phyloP scores from a whole-genome alignment of 2,329 filamentous ascomycete species.

The Karstenula rhodostoma region DNA sequence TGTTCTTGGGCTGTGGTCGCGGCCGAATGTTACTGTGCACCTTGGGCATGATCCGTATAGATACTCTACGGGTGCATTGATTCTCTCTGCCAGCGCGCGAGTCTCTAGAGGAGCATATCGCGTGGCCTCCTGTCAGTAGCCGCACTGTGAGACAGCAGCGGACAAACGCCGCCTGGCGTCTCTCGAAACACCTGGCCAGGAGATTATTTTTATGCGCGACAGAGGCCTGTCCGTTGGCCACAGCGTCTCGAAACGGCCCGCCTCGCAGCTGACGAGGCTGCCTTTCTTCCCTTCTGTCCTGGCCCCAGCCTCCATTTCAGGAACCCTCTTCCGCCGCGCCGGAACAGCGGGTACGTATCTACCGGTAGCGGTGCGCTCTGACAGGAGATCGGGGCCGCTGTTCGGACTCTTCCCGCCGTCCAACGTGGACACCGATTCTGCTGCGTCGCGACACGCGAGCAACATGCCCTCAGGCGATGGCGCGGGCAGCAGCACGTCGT shows the following conservation, averaged over 20 bases:
- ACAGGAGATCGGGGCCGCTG: neutral
- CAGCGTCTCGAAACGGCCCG: slow-evolving; percentile 8
- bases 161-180: neutral
- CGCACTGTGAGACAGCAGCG: slow-evolving; percentile 1
- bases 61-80: too few relatives aligned
- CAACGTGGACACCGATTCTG: slow-evolving; percentile 1
- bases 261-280: slow-evolving; percentile 6
- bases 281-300: neutral
- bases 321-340: neutral
- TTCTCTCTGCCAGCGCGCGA: neutral
- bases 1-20: slow-evolving; percentile 15
- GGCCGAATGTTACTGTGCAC: too few relatives aligned
- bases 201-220: slow-evolving; percentile 16
- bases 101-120: neutral
- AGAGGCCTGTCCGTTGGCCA: slow-evolving; percentile 7
- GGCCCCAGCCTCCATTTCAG: neutral
- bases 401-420: slow-evolving; percentile 1
- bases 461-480: neutral
- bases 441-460: neutral
- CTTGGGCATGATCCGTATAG: too few relatives aligned
- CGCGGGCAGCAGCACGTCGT: neutral
- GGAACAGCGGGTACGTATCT: slow-evolving; percentile 4
- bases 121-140: neutral
- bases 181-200: slow-evolving; percentile 11
- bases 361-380: neutral